phyloP scores from a whole-genome alignment of 768 basidiomycete species.

The Lactifluus subvellereus region DNA sequence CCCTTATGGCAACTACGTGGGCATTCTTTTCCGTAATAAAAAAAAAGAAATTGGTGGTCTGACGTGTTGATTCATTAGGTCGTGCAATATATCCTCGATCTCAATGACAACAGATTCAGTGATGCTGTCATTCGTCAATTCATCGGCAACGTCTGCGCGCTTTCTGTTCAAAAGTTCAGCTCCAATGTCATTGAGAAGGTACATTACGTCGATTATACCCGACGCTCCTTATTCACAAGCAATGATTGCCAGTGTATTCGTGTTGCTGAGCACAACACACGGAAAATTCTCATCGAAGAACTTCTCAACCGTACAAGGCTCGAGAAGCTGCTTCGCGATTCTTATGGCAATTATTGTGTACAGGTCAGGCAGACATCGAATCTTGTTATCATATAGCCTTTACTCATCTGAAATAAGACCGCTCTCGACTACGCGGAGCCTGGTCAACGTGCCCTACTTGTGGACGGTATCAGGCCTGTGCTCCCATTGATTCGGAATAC shows the following conservation, averaged over 20 bases:
- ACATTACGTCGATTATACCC: constrained; percentile 14
- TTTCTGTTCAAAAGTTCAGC: constrained; percentile 99
- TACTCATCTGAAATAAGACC: constrained; percentile 48
- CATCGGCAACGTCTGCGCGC: constrained; percentile 91
- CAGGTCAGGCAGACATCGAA: constrained; percentile 45
- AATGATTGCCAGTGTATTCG: constrained; percentile 54
- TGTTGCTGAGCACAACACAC: constrained; percentile 91
- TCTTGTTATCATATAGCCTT: neutral
- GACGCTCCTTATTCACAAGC: neutral
- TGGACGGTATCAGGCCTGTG: constrained; percentile 98
- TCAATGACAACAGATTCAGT: constrained; percentile 98
- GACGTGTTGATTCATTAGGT: constrained; percentile 43
- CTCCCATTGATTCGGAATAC: constrained; percentile 98
- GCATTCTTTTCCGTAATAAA: constrained; percentile 22
- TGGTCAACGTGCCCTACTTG: constrained; percentile 83
- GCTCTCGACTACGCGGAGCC: constrained; percentile 97
- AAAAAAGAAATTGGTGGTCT: neutral
- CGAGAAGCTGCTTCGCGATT: constrained; percentile 93
- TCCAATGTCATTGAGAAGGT: constrained; percentile 99
- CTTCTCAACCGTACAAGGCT: constrained; percentile 89
- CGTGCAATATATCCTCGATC: constrained; percentile 95
- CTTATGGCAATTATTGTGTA: constrained; percentile 94
- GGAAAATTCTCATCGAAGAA: constrained; percentile 93
- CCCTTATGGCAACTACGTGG: constrained; percentile 87
- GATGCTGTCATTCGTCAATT: constrained; percentile 98